phyloP scores from a whole-genome alignment of 441 rosid genomes.

The Arabidopsis lyrata region DNA sequence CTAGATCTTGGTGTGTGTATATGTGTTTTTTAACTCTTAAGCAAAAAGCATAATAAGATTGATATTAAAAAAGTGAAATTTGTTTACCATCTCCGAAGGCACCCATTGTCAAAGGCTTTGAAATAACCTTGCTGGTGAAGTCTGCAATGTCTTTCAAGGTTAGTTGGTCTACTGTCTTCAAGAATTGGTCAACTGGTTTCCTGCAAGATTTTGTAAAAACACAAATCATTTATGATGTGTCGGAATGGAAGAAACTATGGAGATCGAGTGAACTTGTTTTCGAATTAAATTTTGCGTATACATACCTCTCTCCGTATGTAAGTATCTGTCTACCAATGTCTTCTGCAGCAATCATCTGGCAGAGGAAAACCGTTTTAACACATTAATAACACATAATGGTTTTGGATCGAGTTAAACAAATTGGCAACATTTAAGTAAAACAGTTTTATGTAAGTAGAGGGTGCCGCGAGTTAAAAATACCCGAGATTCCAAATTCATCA shows the following conservation, averaged over 20 bases:
- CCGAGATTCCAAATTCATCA: constrained; percentile 94
- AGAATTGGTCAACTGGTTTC: constrained; percentile 81
- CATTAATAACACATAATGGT: constrained; percentile 1
- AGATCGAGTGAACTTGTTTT: not conserved
- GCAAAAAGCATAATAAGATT: not conserved
- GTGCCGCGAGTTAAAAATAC: constrained; percentile 49
- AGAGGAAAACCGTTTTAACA: constrained; percentile 11
- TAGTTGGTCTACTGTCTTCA: constrained; percentile 68
- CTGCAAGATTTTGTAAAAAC: constrained; percentile 44
- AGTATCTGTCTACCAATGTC: constrained; percentile 90
- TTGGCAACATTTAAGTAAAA: constrained; percentile 2
- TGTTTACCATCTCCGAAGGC: constrained; percentile 81
- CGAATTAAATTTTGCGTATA: not conserved
- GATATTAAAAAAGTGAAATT: not conserved
- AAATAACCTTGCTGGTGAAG: constrained; percentile 62
- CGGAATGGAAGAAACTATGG: not conserved
- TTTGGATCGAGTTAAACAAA: not conserved
- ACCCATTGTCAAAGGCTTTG: constrained; percentile 89
- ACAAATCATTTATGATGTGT: not conserved
- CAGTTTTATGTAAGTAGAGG: not conserved
- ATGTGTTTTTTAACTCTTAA: not conserved
- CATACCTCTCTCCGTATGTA: constrained; percentile 90
- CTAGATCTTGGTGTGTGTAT: not conserved
- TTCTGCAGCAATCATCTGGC: constrained; percentile 82
- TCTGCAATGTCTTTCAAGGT: constrained; percentile 66